A percentile compares a stretch with the other conserved stretches of the same genome.
phyloP scores from a whole-genome alignment of 2,329 filamentous ascomycete genomes.

The Diplodia mutila region DNA sequence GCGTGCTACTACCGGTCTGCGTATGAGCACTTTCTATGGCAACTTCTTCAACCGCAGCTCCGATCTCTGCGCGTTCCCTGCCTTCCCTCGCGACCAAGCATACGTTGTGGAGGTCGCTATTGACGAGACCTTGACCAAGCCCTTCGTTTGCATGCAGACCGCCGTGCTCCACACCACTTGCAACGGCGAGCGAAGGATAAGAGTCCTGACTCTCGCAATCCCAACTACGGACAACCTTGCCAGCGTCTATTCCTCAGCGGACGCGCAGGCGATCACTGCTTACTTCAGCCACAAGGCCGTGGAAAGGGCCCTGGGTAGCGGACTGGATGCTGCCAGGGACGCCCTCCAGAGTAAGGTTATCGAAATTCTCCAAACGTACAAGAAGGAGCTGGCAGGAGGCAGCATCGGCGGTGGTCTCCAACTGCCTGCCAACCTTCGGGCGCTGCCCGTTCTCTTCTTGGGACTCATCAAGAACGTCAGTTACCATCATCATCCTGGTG shows the following conservation, averaged over 20 bases:
- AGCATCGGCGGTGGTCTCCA: constrained; percentile 87
- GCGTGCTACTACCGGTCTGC: constrained; percentile 87
- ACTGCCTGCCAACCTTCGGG: constrained; percentile 89
- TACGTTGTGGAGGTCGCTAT: constrained; percentile 99
- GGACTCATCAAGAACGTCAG: constrained; percentile 93
- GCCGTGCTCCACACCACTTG: constrained; percentile 97
- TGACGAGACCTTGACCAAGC: constrained; percentile 90
- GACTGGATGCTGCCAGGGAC: constrained; percentile 88
- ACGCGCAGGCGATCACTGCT: constrained; percentile 88
- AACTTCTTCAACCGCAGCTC: constrained; percentile 99
- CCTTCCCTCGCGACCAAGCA: constrained; percentile 94
- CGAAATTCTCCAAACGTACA: constrained; percentile 91
- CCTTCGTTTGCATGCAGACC: constrained; percentile 88
- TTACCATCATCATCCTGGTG: constrained; percentile 24
- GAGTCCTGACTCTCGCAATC: constrained; percentile 89
- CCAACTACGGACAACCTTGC: constrained; percentile 90
- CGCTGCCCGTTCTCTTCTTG: constrained; percentile 86
- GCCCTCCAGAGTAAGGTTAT: constrained; percentile 88
- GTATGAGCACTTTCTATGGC: constrained; percentile 98
- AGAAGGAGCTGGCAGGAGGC: constrained; percentile 93
- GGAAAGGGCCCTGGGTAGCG: constrained; percentile 81
- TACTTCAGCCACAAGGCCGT: constrained; percentile 99
- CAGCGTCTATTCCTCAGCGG: constrained; percentile 91
- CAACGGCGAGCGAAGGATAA: constrained; percentile 93
- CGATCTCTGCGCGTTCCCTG: constrained; percentile 95